A percentile compares a stretch with the other conserved stretches of the same genome.
phyloP scores from a whole-genome alignment of 345 rosid species.

The Populus simonii region DNA sequence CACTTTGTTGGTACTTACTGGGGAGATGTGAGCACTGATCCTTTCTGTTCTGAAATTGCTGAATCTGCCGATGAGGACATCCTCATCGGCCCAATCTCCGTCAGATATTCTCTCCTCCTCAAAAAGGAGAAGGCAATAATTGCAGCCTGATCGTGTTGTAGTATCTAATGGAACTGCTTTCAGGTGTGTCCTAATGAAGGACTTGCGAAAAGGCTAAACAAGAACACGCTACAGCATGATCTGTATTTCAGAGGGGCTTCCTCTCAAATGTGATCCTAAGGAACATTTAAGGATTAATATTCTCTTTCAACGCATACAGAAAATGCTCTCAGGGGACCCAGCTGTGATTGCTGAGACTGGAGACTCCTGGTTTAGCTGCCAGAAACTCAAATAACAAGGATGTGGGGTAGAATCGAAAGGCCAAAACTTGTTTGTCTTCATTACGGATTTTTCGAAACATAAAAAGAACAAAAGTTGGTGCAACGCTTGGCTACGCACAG shows the following conservation, averaged over 20 bases:
- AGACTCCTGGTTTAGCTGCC: slow-evolving; percentile 39
- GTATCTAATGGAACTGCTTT: slow-evolving; percentile 24
- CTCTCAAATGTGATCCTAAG: slow-evolving; percentile 20
- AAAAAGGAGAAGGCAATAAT: slow-evolving; percentile 38
- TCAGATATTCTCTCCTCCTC: slow-evolving; percentile 32
- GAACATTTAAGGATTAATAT: slow-evolving; percentile 32
- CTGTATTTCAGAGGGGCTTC: slow-evolving; percentile 26
- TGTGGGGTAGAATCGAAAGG: slow-evolving; percentile 27
- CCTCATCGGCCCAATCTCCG: slow-evolving; percentile 38
- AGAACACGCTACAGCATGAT: slow-evolving; percentile 25
- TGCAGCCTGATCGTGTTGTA: slow-evolving; percentile 35
- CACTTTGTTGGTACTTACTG: slow-evolving; percentile 38
- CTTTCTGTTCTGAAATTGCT: slow-evolving; percentile 34
- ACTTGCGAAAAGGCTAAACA: slow-evolving; percentile 21
- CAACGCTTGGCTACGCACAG: not conserved
- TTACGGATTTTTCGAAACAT: not conserved
- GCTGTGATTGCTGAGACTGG: slow-evolving; percentile 43
- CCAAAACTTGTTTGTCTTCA: not conserved
- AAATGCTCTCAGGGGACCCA: slow-evolving; percentile 23
- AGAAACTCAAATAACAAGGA: slow-evolving; percentile 34
- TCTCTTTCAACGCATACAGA: slow-evolving; percentile 31
- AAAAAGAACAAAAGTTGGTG: not conserved
- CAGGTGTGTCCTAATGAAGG: slow-evolving; percentile 35
- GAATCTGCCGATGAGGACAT: slow-evolving; percentile 40
- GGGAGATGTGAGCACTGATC: slow-evolving; percentile 32